Base-by-base conservation (phyloP, 129 eudicot species). In the Solidago caesia region DNA sequence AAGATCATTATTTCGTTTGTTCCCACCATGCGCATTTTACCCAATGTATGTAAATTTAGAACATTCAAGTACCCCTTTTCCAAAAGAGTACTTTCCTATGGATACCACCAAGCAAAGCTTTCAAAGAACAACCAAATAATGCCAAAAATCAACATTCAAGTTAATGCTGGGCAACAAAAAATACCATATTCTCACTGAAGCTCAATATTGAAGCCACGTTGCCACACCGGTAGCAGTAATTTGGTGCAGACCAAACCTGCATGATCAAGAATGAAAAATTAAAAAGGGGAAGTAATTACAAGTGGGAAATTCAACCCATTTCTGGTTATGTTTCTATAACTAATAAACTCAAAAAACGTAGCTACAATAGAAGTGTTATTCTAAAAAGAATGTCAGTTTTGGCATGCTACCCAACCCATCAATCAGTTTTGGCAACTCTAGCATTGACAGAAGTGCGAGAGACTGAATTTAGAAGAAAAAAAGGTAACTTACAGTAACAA, bases 191-290 rank as follows among this genome's bases (percentile, higher is more conserved):
- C 84, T 94, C 99, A 47, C 90, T 94, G 85, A 94, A 94, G 91
- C 96, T 91, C 84, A 94, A 82, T 75, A 94, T 94, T 14, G 99
- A 94, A 78, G 99, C 99, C 12, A 94, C 99, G 74, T 94, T 94
- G 53, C 99, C 99, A 88, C 99, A 94, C 26, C 99, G 97, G 29
- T 94, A 94, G 77, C 99, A 94, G 75, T 94, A 94, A 83, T 94
- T 94, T 79, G 99, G 99, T 45, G 99, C 99, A 80, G 99, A 94
- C 99, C 99, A 94, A 41, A 94, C 99, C 97, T 94, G 84, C 82
- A 80, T 48, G 21, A 57, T 69, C 78, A 81, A 63, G 49, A 33
- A 33, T 33, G 43, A 44, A 12, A 29, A 12, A 8, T 45, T 62
- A n/a, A 14, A 71, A 63, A 58, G 42, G 15, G 44, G 27, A 46